A percentile compares a stretch with the other conserved stretches of the same genome.
These are phyloP conservation scores for Ophiorrhiza pumila DNA, from an alignment of 257 asterid species.

Conservation along the genomic window DNA sequence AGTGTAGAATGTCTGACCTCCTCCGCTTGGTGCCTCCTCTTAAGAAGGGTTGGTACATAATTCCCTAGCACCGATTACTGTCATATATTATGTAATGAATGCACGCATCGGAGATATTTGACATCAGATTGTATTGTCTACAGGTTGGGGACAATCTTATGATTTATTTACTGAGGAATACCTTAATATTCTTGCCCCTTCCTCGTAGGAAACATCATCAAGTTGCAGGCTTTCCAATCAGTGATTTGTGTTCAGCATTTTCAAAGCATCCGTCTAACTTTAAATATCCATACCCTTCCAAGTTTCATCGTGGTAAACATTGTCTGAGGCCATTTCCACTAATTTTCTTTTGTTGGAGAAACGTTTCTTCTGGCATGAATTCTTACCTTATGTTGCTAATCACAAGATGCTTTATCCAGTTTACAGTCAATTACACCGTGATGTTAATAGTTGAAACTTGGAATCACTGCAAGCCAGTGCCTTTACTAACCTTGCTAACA, in stretches of 20 bases:
- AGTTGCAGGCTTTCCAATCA: conserved; percentile 68
- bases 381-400: not conserved
- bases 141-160: conserved; percentile 82
- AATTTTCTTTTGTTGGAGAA: not conserved
- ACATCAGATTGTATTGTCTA: conserved; percentile 21
- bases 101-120: conserved; percentile 7
- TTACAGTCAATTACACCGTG: not conserved
- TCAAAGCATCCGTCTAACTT: conserved; percentile 23
- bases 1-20: conserved; percentile 53
- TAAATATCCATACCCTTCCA: conserved; percentile 27
- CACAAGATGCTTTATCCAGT: not conserved
- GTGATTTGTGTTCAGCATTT: conserved; percentile 31
- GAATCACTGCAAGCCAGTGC: not conserved
- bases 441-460: not conserved
- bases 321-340: conserved; percentile 3
- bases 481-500: not conserved
- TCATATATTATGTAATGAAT: not conserved
- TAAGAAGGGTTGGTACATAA: conserved; percentile 50
- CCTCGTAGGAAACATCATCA: conserved; percentile 55
- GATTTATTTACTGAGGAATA: conserved; percentile 56
- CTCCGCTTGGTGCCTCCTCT: conserved; percentile 59
- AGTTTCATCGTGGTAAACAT: conserved; percentile 30
- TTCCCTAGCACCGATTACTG: conserved; percentile 6
- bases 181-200: conserved; percentile 70
- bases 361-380: not conserved